A percentile compares a stretch with the other conserved stretches of the same genome.
phyloP scores from a whole-genome alignment of 768 basidiomycete genomes.

The Leccinum obscurum region DNA sequence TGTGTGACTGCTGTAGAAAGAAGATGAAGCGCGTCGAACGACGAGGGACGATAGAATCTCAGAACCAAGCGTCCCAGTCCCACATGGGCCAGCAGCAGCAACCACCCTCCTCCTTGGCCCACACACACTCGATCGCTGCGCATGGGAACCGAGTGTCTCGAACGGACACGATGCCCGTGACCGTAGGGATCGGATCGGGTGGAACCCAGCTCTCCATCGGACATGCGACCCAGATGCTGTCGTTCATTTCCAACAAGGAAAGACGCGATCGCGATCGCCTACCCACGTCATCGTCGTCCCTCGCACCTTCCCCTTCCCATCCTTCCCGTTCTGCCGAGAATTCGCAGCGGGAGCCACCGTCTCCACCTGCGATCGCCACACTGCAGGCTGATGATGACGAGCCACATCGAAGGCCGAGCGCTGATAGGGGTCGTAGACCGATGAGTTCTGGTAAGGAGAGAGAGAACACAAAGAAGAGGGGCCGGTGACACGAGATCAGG shows the following conservation, averaged over 20 bases:
- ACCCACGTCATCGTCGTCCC: constrained; percentile 25
- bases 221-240: constrained; percentile 22
- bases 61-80: constrained; percentile 23
- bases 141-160: constrained; percentile 27
- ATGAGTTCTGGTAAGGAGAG: constrained; percentile 29
- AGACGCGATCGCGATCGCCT: constrained; percentile 28
- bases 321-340: constrained; percentile 12
- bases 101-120: constrained; percentile 8
- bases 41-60: constrained; percentile 60
- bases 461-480: not conserved
- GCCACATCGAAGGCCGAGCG: constrained; percentile 18
- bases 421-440: constrained; percentile 31
- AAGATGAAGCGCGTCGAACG: constrained; percentile 86
- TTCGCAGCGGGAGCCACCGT: constrained; percentile 32
- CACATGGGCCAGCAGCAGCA: constrained; percentile 15
- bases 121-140: constrained; percentile 23
- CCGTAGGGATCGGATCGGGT: constrained; percentile 25
- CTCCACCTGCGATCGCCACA: constrained; percentile 35
- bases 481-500: not conserved
- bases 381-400: constrained; percentile 30
- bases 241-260: constrained; percentile 26
- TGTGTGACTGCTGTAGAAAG: constrained; percentile 83
- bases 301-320: constrained; percentile 20
- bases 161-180: constrained; percentile 35
- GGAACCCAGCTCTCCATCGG: constrained; percentile 26